phyloP scores from a whole-genome alignment of 2,329 filamentous ascomycete species.

The Diaporthe helianthi region DNA sequence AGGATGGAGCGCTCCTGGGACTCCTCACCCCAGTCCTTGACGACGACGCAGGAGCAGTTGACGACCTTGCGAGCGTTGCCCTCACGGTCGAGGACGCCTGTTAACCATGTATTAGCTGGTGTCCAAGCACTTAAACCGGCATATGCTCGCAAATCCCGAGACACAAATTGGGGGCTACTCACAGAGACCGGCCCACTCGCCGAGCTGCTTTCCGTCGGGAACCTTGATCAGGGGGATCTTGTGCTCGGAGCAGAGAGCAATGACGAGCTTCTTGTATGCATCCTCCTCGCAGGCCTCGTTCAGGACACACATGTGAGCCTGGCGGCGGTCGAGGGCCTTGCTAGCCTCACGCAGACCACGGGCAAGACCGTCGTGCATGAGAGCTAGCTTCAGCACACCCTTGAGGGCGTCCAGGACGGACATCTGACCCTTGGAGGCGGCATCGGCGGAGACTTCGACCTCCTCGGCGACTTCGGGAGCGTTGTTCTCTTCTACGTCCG shows the following conservation, averaged over 20 bases:
- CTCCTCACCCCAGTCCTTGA: constrained; percentile 99
- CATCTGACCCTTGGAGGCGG: constrained; percentile 89
- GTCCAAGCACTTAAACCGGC: not conserved
- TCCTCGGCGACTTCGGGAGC: constrained; percentile 83
- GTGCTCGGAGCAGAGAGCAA: constrained; percentile 98
- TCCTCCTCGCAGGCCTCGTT: constrained; percentile 99
- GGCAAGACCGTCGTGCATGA: constrained; percentile 99
- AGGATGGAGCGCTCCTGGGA: constrained; percentile 98
- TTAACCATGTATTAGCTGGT: constrained; percentile 25
- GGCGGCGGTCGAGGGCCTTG: constrained; percentile 97
- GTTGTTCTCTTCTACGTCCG: constrained; percentile 99
- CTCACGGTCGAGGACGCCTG: constrained; percentile 98
- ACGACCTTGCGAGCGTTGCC: constrained; percentile 99
- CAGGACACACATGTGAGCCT: constrained; percentile 99
- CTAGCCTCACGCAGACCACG: constrained; percentile 97
- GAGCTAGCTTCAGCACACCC: constrained; percentile 96
- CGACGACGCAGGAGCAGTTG: constrained; percentile 99
- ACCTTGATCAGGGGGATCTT: constrained; percentile 99
- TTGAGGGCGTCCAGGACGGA: constrained; percentile 98
- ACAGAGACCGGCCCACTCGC: constrained; percentile 99
- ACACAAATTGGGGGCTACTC: constrained; percentile 57
- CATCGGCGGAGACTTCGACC: constrained; percentile 95
- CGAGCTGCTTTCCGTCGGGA: constrained; percentile 98
- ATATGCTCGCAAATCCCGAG: not conserved
- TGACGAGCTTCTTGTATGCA: constrained; percentile 99